These are phyloP conservation scores for Geranium brycei DNA, from an alignment of 345 rosid genomes.

Conservation along the genomic window DNA sequence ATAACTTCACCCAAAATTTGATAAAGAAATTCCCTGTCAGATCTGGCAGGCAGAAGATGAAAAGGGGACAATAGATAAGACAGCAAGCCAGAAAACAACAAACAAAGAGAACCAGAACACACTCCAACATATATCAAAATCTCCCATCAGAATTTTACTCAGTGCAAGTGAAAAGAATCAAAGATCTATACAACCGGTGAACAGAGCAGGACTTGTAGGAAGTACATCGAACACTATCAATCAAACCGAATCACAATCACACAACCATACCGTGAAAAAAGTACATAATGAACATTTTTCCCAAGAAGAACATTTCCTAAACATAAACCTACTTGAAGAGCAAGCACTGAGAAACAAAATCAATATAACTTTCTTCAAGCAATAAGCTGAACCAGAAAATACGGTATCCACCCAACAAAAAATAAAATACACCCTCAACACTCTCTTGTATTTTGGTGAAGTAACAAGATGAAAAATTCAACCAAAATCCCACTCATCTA, in stretches of 20 bases:
- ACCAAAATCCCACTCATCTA: background rate
- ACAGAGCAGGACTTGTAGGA: background rate
- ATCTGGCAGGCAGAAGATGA: constrained; percentile 28
- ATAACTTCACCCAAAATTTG: constrained; percentile 82
- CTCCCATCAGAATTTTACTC: background rate
- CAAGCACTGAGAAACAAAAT: background rate
- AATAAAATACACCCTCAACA: background rate
- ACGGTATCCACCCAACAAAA: background rate
- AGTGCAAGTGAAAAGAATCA: background rate
- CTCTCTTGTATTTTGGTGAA: too few species aligned
- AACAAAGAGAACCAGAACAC: background rate
- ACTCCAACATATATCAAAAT: background rate
- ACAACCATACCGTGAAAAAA: background rate
- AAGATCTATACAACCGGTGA: background rate
- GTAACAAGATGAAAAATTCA: background rate
- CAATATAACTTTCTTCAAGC: background rate
- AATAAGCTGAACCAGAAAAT: too few species aligned
- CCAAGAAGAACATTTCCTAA: background rate
- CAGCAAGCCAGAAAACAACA: background rate
- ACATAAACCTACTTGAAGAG: background rate
- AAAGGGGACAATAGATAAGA: background rate
- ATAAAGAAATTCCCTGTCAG: constrained; percentile 73
- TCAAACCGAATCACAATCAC: background rate
- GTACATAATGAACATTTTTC: background rate
- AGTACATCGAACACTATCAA: background rate